These are phyloP conservation scores for Thelephora aurantiotincta DNA, from an alignment of 768 basidiomycete genomes.

Conservation along the genomic window DNA sequence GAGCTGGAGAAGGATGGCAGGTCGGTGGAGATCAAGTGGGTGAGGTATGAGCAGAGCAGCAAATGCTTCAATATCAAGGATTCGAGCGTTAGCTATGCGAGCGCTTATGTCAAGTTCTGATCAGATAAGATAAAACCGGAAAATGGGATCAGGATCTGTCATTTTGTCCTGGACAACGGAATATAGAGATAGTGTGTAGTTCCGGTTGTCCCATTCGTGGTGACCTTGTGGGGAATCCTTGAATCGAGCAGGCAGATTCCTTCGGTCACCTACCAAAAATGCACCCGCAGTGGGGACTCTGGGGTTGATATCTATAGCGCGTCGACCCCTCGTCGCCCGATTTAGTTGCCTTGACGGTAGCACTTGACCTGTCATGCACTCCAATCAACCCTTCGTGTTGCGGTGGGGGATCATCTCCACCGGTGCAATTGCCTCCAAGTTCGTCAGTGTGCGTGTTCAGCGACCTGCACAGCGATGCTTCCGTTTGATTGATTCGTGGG, in stretches of 20 bases:
- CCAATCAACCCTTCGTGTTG: constrained; percentile 26
- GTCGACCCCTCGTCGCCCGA: too few relatives aligned
- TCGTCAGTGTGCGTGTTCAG: constrained; percentile 39
- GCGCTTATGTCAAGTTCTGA: constrained; percentile 44
- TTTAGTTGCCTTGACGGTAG: too few relatives aligned
- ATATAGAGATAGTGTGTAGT: too few relatives aligned
- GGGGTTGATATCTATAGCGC: too few relatives aligned
- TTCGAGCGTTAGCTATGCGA: constrained; percentile 95
- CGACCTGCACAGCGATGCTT: too few relatives aligned
- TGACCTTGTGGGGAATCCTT: too few relatives aligned
- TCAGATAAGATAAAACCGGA: too few relatives aligned
- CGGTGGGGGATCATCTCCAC: constrained; percentile 87
- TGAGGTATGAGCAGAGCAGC: constrained; percentile 89
- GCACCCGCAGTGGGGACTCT: neutral
- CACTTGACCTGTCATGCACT: constrained; percentile 4
- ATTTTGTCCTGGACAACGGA: too few relatives aligned
- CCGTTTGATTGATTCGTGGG: neutral
- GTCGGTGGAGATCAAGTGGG: constrained; percentile 50
- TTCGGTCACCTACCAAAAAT: neutral
- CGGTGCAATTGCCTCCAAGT: constrained; percentile 52
- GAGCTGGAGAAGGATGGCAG: constrained; percentile 31
- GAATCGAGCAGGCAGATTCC: too few relatives aligned
- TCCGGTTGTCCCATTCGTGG: too few relatives aligned
- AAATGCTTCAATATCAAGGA: constrained; percentile 51
- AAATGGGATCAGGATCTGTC: too few relatives aligned